Base-by-base conservation (phyloP, 2,329 filamentous ascomycete species). In the Pseudogymnoascus sp. region DNA sequence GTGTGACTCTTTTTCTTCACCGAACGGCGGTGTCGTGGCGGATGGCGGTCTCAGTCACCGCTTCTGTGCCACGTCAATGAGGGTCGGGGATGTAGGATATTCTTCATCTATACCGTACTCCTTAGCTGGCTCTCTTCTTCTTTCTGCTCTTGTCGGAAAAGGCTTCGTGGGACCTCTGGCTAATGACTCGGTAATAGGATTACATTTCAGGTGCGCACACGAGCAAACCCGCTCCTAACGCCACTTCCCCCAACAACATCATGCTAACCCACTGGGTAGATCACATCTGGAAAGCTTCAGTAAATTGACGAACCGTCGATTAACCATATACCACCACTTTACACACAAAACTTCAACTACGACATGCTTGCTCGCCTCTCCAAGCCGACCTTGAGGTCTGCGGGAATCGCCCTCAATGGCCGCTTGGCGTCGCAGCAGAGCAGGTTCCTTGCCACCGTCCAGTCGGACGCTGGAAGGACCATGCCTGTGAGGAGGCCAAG, bases 121-220 rank as follows among this genome's bases (percentile, higher is more conserved):
- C 12, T 51, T 51, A 51, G 44, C 44, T 51, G 27, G 44, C 44
- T 31, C 44, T 51, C 27, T 51, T 51, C 27, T 51, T 51, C 44
- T 51, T 51, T 51, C 44, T 51, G 44, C 44, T 51, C 44, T 51
- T 27, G 27, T 51, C 44, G 44, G 44, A 51, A 51, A 51, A 51
- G n/a, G n/a, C 44, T 51, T 51, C 12, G 44, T 51, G 44, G 44
- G 44, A 51, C 4, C 44, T 31, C 44, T 51, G 27, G 44, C 44
- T 51, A 51, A 51, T 59, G 25, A 59, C 15, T 36, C 33, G 55
- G 31, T 38, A 9, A 36, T 71, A 89, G 86, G 86, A 89, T 82
- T 89, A 89, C 83, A 84, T 89, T 78, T 89, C 86, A 85, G 86
- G 86, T 89, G 77, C 72, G 83, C 66, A 61, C 44, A 51, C 62